Percentiles rank a stretch among this genome's conserved stretches.
Evolutionary conservation across 2,329 filamentous ascomycete genomes (phyloP).

Genomic region (Escovopsis sp.): DNA sequence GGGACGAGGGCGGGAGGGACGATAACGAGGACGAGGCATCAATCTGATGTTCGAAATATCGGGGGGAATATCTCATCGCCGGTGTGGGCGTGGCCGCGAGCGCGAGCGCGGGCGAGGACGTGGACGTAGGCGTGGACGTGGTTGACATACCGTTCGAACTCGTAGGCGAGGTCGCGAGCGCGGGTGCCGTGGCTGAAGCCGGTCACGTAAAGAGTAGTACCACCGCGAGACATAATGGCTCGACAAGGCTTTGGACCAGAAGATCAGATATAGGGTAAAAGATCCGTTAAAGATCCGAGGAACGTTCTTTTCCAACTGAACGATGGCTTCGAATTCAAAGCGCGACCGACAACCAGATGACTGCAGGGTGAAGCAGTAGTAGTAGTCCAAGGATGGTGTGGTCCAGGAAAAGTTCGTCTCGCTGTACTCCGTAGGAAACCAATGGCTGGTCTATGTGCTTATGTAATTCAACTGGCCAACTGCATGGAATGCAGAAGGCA

Average conservation of each 20-base stretch:
- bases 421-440: not conserved
- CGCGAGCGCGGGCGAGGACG: conserved; percentile 22
- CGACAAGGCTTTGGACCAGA: conserved; percentile 1
- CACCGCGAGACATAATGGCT: conserved; percentile 69
- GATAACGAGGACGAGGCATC: conserved; percentile 9
- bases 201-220: conserved; percentile 93
- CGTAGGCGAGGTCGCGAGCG: conserved; percentile 97
- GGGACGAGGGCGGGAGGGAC: conserved; percentile 13
- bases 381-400: not conserved
- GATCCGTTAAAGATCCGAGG: not conserved
- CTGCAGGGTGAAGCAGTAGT: not conserved
- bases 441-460: not conserved
- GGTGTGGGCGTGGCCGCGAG: conserved; percentile 20
- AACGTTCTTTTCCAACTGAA: not conserved
- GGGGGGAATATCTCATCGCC: conserved; percentile 14
- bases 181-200: conserved; percentile 98
- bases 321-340: not conserved
- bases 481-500: too few species aligned
- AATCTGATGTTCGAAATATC: conserved; percentile 13
- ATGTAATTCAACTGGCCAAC: too few species aligned
- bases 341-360: not conserved
- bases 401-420: not conserved
- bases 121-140: conserved; percentile 25
- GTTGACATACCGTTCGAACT: conserved; percentile 99
- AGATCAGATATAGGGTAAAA: not conserved